These are phyloP conservation scores for Suillus cothurnatus DNA, from an alignment of 768 basidiomycete genomes.

Conservation along the genomic window DNA sequence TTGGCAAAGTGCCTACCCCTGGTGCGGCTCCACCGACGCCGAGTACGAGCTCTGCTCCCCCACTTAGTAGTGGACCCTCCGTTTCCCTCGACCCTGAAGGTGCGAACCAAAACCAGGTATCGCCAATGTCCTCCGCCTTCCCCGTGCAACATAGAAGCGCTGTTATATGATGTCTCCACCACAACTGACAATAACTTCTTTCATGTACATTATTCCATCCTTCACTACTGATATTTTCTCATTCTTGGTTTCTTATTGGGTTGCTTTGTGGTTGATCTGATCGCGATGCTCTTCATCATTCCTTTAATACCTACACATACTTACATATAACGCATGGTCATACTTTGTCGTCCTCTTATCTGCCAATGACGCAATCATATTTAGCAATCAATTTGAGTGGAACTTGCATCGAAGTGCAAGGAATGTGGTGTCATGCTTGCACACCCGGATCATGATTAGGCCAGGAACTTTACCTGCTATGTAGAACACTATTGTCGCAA, in stretches of 20 bases:
- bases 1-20: constrained; percentile 73
- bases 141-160: constrained; percentile 40
- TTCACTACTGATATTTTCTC: constrained; percentile 11
- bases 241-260: constrained; percentile 27
- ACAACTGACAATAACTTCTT: constrained; percentile 2
- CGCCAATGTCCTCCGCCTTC: constrained; percentile 86
- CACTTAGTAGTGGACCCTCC: constrained; percentile 29
- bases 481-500: neutral
- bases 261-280: constrained; percentile 19
- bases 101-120: constrained; percentile 51
- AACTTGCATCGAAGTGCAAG: neutral
- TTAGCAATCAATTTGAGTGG: neutral
- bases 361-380: constrained; percentile 1
- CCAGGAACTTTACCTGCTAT: neutral
- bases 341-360: neutral
- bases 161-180: constrained; percentile 16
- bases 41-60: constrained; percentile 47
- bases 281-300: constrained; percentile 18
- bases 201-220: constrained; percentile 27
- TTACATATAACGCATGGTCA: constrained; percentile 6
- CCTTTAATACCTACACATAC: constrained; percentile 5
- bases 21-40: constrained; percentile 48
- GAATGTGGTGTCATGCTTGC: neutral
- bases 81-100: constrained; percentile 39
- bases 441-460: neutral